Base-by-base conservation (phyloP, 768 basidiomycete genomes). In the Phylloporus sp. region DNA sequence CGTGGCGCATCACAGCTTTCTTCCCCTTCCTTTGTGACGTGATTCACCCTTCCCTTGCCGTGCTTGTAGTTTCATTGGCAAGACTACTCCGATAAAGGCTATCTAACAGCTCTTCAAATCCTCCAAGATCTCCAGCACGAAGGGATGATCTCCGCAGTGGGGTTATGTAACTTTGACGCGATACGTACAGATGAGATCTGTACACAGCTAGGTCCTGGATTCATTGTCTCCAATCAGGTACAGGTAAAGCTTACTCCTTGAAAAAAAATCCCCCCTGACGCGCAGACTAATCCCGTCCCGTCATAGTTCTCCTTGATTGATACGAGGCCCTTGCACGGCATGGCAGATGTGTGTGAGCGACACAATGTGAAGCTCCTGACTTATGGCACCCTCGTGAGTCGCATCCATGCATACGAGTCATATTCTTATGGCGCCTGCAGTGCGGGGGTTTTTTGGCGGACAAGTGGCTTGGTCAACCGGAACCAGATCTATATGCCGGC, bases 371-470 rank as follows among this genome's bases (percentile, higher is more conserved):
- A 87, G 58, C 69, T 91, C 15, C 66, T 91, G 26, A 86, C 90
- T 31, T 91, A 91, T 53, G 90, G 89, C 15, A 87, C 89, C 0
- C 64, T 91, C 55, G 89, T 89, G 46, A 54, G 81, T 63, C 22
- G 33, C 23, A 6, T 46, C 49, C 18, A 28, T n/a, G n/a, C n/a
- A n/a, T n/a, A n/a, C n/a, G n/a, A n/a, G n/a, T n/a, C n/a, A n/a
- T n/a, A n/a, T n/a, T n/a, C 42, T 53, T 47, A 57, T 38, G 9
- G 35, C 20, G 29, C 35, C 18, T 48, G 42, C 58, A 91, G 89
- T 90, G 89, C 55, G 89, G 89, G 8, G 89, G 88, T 4, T 89
- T 91, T 60, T 72, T 91, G 35, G 70, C 86, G 4, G 86, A 90
- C 61, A 76, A 75, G 49, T 91, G 87, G 86, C 70, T 91, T 13